Base-by-base conservation (phyloP, 2,329 filamentous ascomycete species). In the Arthroderma uncinatum region DNA sequence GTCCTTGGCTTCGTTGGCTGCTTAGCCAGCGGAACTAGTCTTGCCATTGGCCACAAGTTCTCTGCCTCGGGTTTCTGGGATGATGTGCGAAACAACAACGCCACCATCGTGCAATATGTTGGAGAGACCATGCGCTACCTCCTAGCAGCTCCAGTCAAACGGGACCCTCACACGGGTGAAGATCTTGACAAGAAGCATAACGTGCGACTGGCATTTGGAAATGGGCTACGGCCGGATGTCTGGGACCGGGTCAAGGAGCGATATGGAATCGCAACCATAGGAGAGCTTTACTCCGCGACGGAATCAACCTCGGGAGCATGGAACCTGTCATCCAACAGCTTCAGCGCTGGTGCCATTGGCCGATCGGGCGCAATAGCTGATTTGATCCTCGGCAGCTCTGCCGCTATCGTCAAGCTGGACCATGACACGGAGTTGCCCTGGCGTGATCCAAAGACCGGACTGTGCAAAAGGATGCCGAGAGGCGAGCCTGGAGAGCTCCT, bases 101-200 rank as follows among this genome's bases (percentile, higher is more conserved):
- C 89, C 19, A 93, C 87, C 1, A 78, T 84, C 2, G 85, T 94
- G 60, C 89, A 94, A 68, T 95, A 95, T 67, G 89, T 95, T 12
- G 89, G 89, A 55, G 89, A 95, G 70, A 92, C 88, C 0, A 85
- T 89, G 62, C 84, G 89, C 4, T 95, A 95, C 68, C 79, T 94
- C 2, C 78, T 94, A 9, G 79, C 86, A 0, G 82, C 83, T 0
- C 80, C 78, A 2, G 73, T 85, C 1, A 78, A 85, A 57, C 69
- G 76, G 25, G 83, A 89, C 62, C 77, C 83, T 0, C 68, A 67
- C 5, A 88, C 84, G 0, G 84, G 84, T 19, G 81, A 85, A 65
- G 78, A 80, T 60, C 76, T 89, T 36, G 90, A 95, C 70, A 81
- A 78, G 63, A 80, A 83, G 61, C 86, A 95, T 73, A 78, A 76